These are phyloP conservation scores for Termitomyces sp. DNA, from an alignment of 768 basidiomycete genomes.

Conservation along the genomic window DNA sequence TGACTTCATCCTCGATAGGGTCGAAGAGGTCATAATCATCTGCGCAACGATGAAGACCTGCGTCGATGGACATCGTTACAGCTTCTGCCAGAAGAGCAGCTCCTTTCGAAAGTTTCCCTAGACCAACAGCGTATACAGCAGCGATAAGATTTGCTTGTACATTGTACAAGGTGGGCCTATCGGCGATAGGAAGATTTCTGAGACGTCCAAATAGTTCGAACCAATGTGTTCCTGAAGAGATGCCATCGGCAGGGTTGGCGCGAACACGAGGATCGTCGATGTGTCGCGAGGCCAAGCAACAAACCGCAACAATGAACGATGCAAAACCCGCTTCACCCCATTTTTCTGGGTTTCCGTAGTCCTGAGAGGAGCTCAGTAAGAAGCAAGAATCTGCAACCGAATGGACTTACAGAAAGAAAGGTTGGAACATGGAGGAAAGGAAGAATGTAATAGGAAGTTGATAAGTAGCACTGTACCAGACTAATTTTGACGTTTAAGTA, in stretches of 20 bases:
- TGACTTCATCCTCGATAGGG: slow-evolving; percentile 83
- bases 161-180: slow-evolving; percentile 86
- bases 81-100: slow-evolving; percentile 84
- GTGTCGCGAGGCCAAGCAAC: slow-evolving; percentile 87
- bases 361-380: slow-evolving; percentile 36
- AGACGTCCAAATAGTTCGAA: slow-evolving; percentile 85
- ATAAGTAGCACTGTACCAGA: slow-evolving; percentile 79
- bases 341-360: slow-evolving; percentile 91
- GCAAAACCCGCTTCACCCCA: slow-evolving; percentile 96
- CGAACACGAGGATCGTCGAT: slow-evolving; percentile 90
- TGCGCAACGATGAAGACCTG: slow-evolving; percentile 82
- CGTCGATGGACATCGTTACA: slow-evolving; percentile 82
- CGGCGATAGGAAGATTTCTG: slow-evolving; percentile 83
- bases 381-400: slow-evolving; percentile 3
- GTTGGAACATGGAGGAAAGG: slow-evolving; percentile 91
- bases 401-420: slow-evolving; percentile 61
- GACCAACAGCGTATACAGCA: slow-evolving; percentile 89
- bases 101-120: slow-evolving; percentile 84
- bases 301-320: slow-evolving; percentile 88
- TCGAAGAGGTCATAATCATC: slow-evolving; percentile 87
- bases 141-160: slow-evolving; percentile 88
- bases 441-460: slow-evolving; percentile 89
- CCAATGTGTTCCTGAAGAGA: slow-evolving; percentile 88
- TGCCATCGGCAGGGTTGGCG: slow-evolving; percentile 73
- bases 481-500: slow-evolving; percentile 29